A percentile compares a stretch with the other conserved stretches of the same genome.
phyloP scores from a whole-genome alignment of 139 green algal genomes.

The Coelastrella sp. region DNA sequence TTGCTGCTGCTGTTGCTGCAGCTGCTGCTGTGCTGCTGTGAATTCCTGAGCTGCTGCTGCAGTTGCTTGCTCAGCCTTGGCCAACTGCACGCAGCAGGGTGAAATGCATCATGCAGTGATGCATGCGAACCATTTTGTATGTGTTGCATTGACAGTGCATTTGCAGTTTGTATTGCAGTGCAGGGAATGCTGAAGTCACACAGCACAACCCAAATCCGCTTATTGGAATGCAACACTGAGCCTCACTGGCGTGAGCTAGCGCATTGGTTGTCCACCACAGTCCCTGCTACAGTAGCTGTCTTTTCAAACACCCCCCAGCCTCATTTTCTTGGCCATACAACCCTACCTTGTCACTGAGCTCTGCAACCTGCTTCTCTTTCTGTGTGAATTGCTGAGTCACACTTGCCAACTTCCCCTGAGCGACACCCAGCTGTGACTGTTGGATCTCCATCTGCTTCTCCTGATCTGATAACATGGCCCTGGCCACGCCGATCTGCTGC shows the following conservation, averaged over 20 bases:
- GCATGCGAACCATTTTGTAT: no score
- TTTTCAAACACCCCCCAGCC: neutral
- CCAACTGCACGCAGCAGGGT: neutral
- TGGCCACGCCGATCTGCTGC: neutral
- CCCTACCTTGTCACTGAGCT: neutral
- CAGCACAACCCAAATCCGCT: no score
- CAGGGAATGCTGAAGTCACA: no score
- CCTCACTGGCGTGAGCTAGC: no score
- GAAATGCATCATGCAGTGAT: no score
- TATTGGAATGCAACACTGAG: no score
- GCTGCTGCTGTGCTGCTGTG: slow-evolving; percentile 25
- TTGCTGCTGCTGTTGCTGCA: no score
- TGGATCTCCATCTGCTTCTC: neutral
- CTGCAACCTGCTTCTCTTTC: slow-evolving; percentile 7
- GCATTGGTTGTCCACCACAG: no score
- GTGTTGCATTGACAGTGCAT: no score
- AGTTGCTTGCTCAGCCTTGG: neutral
- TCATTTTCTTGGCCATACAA: neutral
- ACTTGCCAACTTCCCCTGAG: neutral
- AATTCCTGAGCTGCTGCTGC: neutral
- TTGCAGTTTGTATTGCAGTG: no score
- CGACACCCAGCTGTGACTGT: neutral
- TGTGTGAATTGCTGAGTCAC: neutral
- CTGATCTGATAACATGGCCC: neutral
- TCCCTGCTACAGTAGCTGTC: no score